Evolutionary conservation across 768 basidiomycete genomes (phyloP).

Genomic region (Astraeus odoratus): DNA sequence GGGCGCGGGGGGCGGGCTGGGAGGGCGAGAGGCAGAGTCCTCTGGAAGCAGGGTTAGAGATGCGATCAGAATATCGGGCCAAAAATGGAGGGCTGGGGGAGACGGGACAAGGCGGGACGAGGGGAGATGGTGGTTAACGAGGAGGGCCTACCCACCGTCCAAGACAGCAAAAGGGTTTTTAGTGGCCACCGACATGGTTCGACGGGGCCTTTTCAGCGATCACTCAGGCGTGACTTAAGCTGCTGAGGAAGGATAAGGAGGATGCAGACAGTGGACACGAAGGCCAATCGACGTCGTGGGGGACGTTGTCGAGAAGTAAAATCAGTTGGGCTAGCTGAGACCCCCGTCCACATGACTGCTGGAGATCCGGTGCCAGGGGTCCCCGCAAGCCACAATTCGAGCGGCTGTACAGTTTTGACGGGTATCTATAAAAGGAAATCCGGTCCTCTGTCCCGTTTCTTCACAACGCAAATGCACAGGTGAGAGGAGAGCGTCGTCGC

Average conservation of each 20-base stretch:
- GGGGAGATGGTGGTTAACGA: neutral
- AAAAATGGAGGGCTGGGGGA: too few species aligned
- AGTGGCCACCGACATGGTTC: conserved; percentile 84
- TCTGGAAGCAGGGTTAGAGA: too few species aligned
- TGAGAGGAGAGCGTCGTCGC: too few species aligned
- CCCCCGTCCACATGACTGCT: too few species aligned
- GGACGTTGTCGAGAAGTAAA: conserved; percentile 1
- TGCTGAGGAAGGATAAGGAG: too few species aligned
- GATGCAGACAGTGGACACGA: too few species aligned
- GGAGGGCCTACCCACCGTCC: conserved; percentile 44
- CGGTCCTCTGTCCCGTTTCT: neutral
- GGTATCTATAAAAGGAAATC: conserved; percentile 18
- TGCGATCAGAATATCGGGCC: too few species aligned
- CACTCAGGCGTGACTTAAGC: conserved; percentile 11
- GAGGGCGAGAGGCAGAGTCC: conserved; percentile 33
- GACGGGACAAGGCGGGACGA: too few species aligned
- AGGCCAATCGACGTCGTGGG: too few species aligned
- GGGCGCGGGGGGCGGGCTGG: conserved; percentile 30
- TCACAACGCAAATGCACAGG: conserved; percentile 58
- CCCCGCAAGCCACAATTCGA: conserved; percentile 35
- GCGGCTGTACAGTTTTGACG: conserved; percentile 31
- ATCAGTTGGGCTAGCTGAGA: too few species aligned
- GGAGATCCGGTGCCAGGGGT: conserved; percentile 33
- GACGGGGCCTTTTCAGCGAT: conserved; percentile 52
- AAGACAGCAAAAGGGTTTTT: conserved; percentile 82